Conservation (phyloP, 2,329 filamentous ascomycete species). For the Dothideomycetidae sp. region DNA sequence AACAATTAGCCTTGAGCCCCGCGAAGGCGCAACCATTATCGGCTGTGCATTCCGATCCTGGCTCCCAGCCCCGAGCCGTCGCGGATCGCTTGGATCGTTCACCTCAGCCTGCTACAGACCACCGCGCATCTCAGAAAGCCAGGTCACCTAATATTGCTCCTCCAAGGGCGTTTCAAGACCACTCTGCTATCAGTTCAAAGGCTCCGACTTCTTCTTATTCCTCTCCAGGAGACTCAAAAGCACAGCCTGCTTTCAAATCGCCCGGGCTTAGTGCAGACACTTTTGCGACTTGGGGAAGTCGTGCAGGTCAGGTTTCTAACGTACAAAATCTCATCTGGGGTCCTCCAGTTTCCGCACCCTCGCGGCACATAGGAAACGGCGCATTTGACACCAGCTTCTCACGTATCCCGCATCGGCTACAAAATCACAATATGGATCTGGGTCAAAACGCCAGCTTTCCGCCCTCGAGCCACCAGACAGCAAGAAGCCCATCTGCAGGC, state of each 20-base stretch:
- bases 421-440: slow-evolving; percentile 17
- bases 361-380: slow-evolving; percentile 61
- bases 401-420: slow-evolving; percentile 31
- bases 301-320: slow-evolving; percentile 17
- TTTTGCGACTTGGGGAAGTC: slow-evolving; percentile 11
- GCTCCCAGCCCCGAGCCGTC: no score
- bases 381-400: slow-evolving; percentile 54
- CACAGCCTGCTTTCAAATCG: slow-evolving; percentile 18
- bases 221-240: slow-evolving; percentile 24
- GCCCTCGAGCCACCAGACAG: slow-evolving; percentile 15
- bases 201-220: slow-evolving; percentile 36
- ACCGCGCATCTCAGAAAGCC: no score
- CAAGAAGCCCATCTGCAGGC: slow-evolving; percentile 6
- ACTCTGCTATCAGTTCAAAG: no score
- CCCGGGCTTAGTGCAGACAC: slow-evolving; percentile 10
- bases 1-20: slow-evolving; percentile 3
- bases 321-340: slow-evolving; percentile 56
- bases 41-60: slow-evolving; percentile 6
- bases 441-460: slow-evolving; percentile 10
- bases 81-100: no score
- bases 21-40: slow-evolving; percentile 4
- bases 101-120: slow-evolving; percentile 29
- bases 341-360: slow-evolving; percentile 48
- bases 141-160: slow-evolving; percentile 19
- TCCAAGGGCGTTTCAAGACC: slow-evolving; percentile 2